These are phyloP conservation scores for Metschnikowia vanudenii DNA, from an alignment of 805 yeast species.

Conservation along the genomic window DNA sequence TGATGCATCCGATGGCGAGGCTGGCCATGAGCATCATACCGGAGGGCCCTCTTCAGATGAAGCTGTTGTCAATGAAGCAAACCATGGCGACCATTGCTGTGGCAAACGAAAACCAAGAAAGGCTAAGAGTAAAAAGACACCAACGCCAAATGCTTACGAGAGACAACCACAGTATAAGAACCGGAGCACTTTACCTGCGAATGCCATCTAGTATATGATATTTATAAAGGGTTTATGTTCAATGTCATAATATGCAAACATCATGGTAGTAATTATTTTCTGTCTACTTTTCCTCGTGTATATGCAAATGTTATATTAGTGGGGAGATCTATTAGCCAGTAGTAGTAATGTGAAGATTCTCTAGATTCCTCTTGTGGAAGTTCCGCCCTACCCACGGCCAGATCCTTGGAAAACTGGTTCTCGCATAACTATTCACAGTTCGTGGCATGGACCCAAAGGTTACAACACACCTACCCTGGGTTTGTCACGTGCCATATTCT, in stretches of 20 bases:
- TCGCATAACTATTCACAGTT: too few species aligned
- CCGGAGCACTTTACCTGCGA: conserved; percentile 15
- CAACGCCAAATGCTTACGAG: conserved; percentile 81
- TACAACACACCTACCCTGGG: conserved; percentile 16
- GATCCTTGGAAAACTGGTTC: too few species aligned
- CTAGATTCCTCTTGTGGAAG: too few species aligned
- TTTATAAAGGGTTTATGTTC: too few species aligned
- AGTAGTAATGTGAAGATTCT: too few species aligned
- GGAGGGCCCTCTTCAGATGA: not conserved
- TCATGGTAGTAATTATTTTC: too few species aligned
- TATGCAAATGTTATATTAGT: conserved; percentile 3
- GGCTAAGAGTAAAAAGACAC: conserved; percentile 20
- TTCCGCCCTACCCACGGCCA: too few species aligned
- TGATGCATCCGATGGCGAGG: conserved; percentile 10
- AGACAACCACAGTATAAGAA: conserved; percentile 59
- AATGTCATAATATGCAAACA: too few species aligned
- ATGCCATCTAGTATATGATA: conserved; percentile 10
- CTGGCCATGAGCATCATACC: not conserved
- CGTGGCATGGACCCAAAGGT: too few species aligned
- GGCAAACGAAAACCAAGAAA: conserved; percentile 19
- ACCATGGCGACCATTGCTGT: conserved; percentile 24
- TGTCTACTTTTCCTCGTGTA: too few species aligned
- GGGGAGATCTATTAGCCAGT: not conserved
- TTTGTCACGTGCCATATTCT: conserved; percentile 22
- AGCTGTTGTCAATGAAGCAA: not conserved